These are phyloP conservation scores for Viola odorata DNA, from an alignment of 345 rosid genomes.

Conservation along the genomic window DNA sequence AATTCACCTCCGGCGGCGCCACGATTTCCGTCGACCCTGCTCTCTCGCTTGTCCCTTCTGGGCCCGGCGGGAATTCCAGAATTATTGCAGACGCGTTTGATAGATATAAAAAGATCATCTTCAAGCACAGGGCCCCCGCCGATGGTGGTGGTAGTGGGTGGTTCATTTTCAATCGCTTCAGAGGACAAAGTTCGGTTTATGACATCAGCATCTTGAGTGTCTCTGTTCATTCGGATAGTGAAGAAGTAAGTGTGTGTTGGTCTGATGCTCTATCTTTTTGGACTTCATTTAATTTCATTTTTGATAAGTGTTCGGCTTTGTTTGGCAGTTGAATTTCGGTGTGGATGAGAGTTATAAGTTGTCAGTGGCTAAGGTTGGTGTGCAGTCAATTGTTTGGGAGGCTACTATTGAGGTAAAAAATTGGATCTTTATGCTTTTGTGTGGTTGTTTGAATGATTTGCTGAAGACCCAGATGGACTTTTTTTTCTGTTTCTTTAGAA, in stretches of 20 bases:
- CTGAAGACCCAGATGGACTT: conserved; percentile 3
- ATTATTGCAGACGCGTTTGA: conserved; percentile 61
- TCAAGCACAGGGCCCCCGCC: conserved; percentile 33
- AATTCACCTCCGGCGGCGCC: conserved; percentile 46
- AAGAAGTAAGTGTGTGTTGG: conserved; percentile 40
- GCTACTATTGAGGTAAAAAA: conserved; percentile 66
- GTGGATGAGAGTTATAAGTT: conserved; percentile 56
- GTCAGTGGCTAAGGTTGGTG: conserved; percentile 42
- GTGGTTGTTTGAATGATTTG: background rate
- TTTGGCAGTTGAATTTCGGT: conserved; percentile 52
- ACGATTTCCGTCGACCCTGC: conserved; percentile 68
- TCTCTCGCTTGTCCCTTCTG: conserved; percentile 40
- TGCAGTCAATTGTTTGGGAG: conserved; percentile 45
- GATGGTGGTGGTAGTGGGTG: conserved; percentile 18
- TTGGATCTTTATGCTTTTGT: background rate
- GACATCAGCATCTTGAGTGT: conserved; percentile 56
- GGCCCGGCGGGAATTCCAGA: conserved; percentile 46
- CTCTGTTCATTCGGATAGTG: conserved; percentile 51
- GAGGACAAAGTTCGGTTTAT: conserved; percentile 28
- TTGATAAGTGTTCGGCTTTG: background rate
- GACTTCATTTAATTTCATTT: background rate
- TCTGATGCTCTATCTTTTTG: background rate
- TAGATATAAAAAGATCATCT: conserved; percentile 59
- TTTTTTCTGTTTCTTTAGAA: background rate
- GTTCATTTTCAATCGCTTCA: conserved; percentile 9